Base-by-base conservation (phyloP, 2,329 filamentous ascomycete genomes). In the Colletotrichum sidae region DNA sequence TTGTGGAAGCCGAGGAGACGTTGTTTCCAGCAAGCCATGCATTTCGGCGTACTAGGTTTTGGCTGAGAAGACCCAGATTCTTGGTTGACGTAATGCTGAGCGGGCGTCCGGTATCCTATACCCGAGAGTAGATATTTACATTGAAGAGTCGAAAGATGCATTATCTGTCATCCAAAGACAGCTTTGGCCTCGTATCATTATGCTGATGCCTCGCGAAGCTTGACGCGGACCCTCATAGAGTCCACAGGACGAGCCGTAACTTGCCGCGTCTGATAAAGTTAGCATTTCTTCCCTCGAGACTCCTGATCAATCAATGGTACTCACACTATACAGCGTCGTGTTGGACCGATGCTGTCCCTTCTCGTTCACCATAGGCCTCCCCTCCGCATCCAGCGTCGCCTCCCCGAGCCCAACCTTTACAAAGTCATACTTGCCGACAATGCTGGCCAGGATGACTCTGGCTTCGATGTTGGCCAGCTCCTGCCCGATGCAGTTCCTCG, bases 391-490 rank as follows among this genome's bases (percentile, higher is more conserved):
- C 8, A 66, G 55, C 50, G 60, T 67, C 17, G 68, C 57, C 41
- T 63, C 68, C 3, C 68, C 69, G 13, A 58, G 12, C 2, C 68
- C 68, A 3, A 68, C 64, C 66, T 70, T 70, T 34, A 64, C 53
- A 37, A 70, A 70, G n/a, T 60, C 67, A 44, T 69, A 70, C 33
- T 53, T 60, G 25, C 68, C 54, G 15, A 68, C 68, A 1, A 66
- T 67, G 17, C 60, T 61, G 33, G 69, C 81, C 38, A 88, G 71
- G 10, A 84, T 80, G 12, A 84, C 76, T 65, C 81, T 81, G 11
- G 83, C 70, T 73, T 88, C 85, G n/a, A 86, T 76, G 72, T 83
- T 81, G 2, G 82, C 86, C 38, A 88, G 75, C 67, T 84, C 82
- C 72, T 87, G 84, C 1, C 85, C 86, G 37, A 88, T 81, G 68